Percentiles rank a stretch among this genome's conserved stretches.
These are phyloP conservation scores for Fusarium udum DNA, from an alignment of 2,329 filamentous ascomycete species.

Conservation along the genomic window DNA sequence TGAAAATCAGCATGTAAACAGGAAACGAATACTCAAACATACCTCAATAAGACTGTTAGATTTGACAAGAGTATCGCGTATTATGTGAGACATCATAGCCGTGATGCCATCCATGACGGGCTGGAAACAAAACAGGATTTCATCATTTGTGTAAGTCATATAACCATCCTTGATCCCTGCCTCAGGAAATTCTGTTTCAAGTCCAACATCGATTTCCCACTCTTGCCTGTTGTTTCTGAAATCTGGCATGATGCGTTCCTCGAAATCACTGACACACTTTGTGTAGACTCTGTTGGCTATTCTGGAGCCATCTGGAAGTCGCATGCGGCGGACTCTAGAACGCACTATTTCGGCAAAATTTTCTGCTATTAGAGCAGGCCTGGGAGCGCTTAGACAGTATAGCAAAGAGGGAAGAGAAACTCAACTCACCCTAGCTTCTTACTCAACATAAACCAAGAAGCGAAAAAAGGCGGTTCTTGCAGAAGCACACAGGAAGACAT, in stretches of 20 bases:
- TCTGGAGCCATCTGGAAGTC: neutral
- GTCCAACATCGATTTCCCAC: neutral
- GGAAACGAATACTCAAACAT: fast-evolving
- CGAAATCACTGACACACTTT: neutral
- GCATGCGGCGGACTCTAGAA: neutral
- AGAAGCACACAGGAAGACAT: neutral
- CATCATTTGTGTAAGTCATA: neutral
- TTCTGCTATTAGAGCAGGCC: neutral
- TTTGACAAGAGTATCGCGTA: fast-evolving
- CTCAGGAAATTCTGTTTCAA: fast-evolving
- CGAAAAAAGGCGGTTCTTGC: fast-evolving
- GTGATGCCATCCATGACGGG: neutral
- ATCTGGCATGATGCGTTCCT: fast-evolving
- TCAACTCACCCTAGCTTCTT: neutral
- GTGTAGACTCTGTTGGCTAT: fast-evolving
- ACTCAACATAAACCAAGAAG: fast-evolving
- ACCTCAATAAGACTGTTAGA: neutral
- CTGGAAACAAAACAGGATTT: neutral
- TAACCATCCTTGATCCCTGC: neutral
- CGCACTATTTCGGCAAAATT: neutral
- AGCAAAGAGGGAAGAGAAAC: neutral
- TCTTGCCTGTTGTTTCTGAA: neutral
- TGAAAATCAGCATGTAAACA: fast-evolving
- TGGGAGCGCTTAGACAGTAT: neutral
- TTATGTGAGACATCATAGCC: neutral